Conservation (phyloP, 78 protist species). For the Protostelium mycophagum region DNA sequence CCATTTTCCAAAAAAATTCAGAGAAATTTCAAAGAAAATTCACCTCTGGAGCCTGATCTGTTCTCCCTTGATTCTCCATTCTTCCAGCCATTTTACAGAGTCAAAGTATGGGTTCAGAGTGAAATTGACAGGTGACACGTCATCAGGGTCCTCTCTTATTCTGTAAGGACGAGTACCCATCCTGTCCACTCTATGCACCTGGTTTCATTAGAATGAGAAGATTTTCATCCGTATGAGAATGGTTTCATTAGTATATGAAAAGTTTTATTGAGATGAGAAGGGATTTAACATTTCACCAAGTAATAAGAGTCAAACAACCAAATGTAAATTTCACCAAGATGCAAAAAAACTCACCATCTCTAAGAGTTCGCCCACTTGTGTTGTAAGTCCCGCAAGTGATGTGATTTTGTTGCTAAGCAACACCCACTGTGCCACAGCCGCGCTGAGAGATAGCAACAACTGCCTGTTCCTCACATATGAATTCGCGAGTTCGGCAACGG, state of each 20-base stretch:
- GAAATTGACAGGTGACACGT: background rate
- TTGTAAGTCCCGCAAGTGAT: constrained; percentile 60
- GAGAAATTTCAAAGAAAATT: background rate
- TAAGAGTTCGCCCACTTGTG: constrained; percentile 58
- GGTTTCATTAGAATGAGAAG: too few species aligned
- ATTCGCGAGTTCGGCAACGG: constrained; percentile 46
- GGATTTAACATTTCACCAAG: too few species aligned
- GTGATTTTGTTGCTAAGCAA: constrained; percentile 53
- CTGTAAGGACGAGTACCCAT: background rate
- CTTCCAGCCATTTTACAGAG: background rate
- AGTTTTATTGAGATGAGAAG: too few species aligned
- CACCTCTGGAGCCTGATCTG: background rate
- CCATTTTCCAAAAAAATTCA: too few species aligned
- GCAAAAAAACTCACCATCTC: constrained; percentile 62
- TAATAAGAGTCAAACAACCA: too few species aligned
- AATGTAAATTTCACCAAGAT: too few species aligned
- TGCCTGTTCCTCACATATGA: constrained; percentile 64
- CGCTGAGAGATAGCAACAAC: constrained; percentile 47
- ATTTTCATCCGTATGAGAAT: too few species aligned
- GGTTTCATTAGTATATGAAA: too few species aligned
- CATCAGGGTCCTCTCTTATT: background rate
- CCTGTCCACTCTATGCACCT: background rate
- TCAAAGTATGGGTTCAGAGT: background rate
- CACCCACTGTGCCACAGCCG: constrained; percentile 57
- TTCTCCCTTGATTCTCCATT: background rate